Conservation (phyloP, 2,329 filamentous ascomycete species). For the Bipolaris cookei region DNA sequence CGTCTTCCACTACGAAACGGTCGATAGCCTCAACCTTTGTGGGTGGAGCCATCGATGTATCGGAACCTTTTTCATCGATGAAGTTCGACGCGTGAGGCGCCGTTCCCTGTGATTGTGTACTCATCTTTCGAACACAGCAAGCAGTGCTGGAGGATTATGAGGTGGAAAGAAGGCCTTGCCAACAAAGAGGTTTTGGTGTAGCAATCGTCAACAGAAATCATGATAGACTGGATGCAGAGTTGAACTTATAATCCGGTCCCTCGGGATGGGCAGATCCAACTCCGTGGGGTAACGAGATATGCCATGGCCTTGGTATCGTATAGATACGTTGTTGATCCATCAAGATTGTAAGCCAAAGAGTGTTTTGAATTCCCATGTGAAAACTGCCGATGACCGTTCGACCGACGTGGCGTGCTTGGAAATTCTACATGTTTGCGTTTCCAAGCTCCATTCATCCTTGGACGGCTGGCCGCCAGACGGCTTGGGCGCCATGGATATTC, state of each 20-base stretch:
- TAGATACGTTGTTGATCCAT: slow-evolving; percentile 16
- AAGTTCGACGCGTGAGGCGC: slow-evolving; percentile 12
- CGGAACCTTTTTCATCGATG: slow-evolving; percentile 19
- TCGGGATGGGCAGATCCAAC: slow-evolving; percentile 9
- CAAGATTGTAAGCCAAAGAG: slow-evolving; percentile 7
- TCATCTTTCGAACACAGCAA: slow-evolving; percentile 8
- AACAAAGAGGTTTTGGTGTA: background rate
- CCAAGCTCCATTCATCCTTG: slow-evolving; percentile 8
- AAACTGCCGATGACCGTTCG: slow-evolving; percentile 17
- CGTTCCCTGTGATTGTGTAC: background rate
- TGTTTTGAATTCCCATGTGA: background rate
- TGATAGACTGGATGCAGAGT: slow-evolving; percentile 11
- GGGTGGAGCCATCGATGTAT: slow-evolving; percentile 18
- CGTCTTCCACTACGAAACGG: slow-evolving; percentile 7
- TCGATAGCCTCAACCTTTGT: slow-evolving; percentile 24
- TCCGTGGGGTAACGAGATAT: slow-evolving; percentile 20
- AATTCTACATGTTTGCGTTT: background rate
- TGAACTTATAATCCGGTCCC: slow-evolving; percentile 15
- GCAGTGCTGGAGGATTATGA: background rate
- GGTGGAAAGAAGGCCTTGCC: background rate
- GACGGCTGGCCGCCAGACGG: background rate
- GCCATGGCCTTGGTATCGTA: slow-evolving; percentile 23
- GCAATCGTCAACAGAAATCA: slow-evolving; percentile 11
- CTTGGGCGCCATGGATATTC: background rate
- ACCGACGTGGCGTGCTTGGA: slow-evolving; percentile 14